Conservation (phyloP, 768 basidiomycete species). For the Lentinula sp. region DNA sequence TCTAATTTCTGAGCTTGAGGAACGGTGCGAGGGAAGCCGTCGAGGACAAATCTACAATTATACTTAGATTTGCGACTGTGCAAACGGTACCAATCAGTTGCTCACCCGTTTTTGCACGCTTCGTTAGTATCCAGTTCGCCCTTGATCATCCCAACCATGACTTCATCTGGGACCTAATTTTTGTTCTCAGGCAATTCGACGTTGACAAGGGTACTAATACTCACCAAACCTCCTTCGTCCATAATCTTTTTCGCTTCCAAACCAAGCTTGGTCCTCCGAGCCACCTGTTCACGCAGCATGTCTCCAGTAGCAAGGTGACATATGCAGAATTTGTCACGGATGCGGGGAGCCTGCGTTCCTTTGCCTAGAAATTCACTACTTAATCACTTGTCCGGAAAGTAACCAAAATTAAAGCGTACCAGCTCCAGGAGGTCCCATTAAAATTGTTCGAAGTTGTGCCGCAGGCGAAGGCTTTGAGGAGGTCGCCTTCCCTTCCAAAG, state of each 20-base stretch:
- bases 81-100: constrained; percentile 5
- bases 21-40: constrained; percentile 98
- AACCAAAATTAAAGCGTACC: constrained; percentile 44
- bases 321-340: constrained; percentile 89
- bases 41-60: constrained; percentile 80
- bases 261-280: constrained; percentile 81
- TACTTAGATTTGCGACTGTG: background rate
- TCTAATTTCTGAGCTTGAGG: constrained; percentile 96
- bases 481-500: constrained; percentile 70
- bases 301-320: constrained; percentile 99
- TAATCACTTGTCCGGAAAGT: background rate
- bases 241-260: constrained; percentile 95
- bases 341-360: constrained; percentile 94
- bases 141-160: constrained; percentile 97
- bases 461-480: constrained; percentile 47
- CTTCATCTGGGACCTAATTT: constrained; percentile 68
- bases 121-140: constrained; percentile 91
- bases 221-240: constrained; percentile 86
- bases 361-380: constrained; percentile 58
- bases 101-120: constrained; percentile 93
- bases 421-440: constrained; percentile 95
- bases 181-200: too few relatives aligned
- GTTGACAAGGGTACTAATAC: background rate
- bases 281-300: constrained; percentile 94
- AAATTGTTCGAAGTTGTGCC: constrained; percentile 81